phyloP scores from a whole-genome alignment of 2,329 filamentous ascomycete genomes.

The Plectosphaerella plurivora region DNA sequence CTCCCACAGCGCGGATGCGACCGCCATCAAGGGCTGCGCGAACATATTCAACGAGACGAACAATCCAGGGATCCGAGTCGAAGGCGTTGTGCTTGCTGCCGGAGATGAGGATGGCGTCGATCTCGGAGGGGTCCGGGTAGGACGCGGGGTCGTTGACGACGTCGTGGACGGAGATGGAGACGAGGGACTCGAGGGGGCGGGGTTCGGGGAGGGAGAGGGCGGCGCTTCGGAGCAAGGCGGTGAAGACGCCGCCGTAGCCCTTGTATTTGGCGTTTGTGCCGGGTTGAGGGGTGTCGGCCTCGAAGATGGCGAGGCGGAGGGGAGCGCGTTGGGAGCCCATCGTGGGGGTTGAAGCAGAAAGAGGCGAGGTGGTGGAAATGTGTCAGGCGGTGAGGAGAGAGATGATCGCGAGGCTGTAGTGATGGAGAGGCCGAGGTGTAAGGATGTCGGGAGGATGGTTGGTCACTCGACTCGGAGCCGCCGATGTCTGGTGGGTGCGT shows the following conservation, averaged over 20 bases:
- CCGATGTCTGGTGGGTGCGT: too few species aligned
- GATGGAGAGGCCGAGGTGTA: too few species aligned
- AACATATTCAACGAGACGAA: constrained; percentile 66
- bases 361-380: neutral
- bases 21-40: constrained; percentile 53
- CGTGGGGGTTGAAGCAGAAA: neutral
- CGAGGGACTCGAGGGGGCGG: constrained; percentile 32
- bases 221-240: constrained; percentile 50
- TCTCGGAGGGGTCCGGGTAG: constrained; percentile 68
- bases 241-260: constrained; percentile 70
- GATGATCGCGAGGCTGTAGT: too few species aligned
- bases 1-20: constrained; percentile 67
- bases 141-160: constrained; percentile 59
- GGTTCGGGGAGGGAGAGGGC: constrained; percentile 40
- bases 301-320: constrained; percentile 79
- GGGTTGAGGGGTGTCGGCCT: constrained; percentile 75
- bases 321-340: constrained; percentile 27
- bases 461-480: too few species aligned
- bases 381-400: too few species aligned
- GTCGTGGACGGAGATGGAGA: constrained; percentile 64
- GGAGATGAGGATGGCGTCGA: constrained; percentile 81
- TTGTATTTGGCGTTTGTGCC: constrained; percentile 61
- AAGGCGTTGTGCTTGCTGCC: constrained; percentile 73
- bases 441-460: too few species aligned
- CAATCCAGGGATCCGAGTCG: constrained; percentile 71